Evolutionary conservation across 345 rosid genomes (phyloP), one percentile per base, ranked within the genome.

Genomic region (Sonneratia caseolaris): DNA sequence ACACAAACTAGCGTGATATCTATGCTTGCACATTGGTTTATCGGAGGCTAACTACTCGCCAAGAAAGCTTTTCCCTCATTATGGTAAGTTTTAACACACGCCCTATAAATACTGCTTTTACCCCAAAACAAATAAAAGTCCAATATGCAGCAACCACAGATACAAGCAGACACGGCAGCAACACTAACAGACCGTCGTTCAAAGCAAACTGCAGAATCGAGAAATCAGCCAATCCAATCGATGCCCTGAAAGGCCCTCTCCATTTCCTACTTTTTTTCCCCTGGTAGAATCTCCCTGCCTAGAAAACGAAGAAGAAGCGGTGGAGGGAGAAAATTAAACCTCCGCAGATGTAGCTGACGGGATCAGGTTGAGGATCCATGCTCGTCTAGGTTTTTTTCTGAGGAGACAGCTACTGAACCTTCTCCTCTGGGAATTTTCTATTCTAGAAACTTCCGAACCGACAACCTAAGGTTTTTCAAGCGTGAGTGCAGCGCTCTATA

Each of bases 291-390:
- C 19, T 21, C 32, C 32, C 32, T 27, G 32, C 32, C 32, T 27
- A 27, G 22, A 1, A 38, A 32, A 35, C 7, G 19, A 40, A 45
- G 57, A 40, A 40, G 43, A 40, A 4, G 43, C 9, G 43, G 3
- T 7, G 18, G 3, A 70, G 59, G 3, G 1, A 7, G 9, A 0
- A 27, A 10, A 22, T 0, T 47, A 3, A 69, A 86, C 97, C 98
- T 75, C 96, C 96, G 59, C 98, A 93, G 79, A 87, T 84, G 81
- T 93, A 93, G 80, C 86, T 87, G 11, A 93, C 96, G 13, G 91
- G 97, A 68, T 93, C 98, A 0, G 91, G 95, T 27, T 79, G 84
- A 51, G 93, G 91, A 85, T 92, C 98, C 98, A 90, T 92, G 0
- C 32, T 1, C 6, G 22, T 8, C 43, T 40, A 4, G 53, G 48